Percentiles rank a stretch among this genome's conserved stretches.
Conservation (phyloP, 169 alveolate species). For the Eimeria sp. region DNA sequence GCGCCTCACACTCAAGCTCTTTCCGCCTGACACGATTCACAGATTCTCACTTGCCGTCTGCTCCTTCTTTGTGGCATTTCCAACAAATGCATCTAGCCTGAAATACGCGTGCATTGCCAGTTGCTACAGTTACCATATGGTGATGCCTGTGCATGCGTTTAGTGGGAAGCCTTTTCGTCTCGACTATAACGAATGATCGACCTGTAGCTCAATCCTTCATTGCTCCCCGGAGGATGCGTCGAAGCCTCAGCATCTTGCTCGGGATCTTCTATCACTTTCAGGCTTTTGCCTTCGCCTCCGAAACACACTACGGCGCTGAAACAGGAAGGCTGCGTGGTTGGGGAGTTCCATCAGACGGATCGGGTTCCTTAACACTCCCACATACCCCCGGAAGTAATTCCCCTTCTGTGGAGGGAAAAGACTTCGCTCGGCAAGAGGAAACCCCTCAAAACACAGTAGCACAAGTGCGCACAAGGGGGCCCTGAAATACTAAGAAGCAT, state of each 20-base stretch:
- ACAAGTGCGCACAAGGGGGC: neutral
- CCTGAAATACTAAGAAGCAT: neutral
- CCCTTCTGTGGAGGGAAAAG: neutral
- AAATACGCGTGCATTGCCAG: neutral
- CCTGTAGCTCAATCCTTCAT: neutral
- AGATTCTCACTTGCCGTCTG: too few species aligned
- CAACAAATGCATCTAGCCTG: neutral
- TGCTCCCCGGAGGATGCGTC: neutral
- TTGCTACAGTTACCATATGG: neutral
- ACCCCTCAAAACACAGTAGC: neutral
- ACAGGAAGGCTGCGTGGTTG: slow-evolving; percentile 13
- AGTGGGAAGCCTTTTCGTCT: neutral
- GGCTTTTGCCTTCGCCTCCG: neutral
- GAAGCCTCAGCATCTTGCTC: neutral
- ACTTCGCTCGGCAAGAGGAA: neutral
- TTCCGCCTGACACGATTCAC: neutral
- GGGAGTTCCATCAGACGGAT: neutral
- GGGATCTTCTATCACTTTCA: neutral
- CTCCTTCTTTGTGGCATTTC: neutral
- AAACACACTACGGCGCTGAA: neutral
- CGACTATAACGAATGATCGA: neutral
- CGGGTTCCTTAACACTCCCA: neutral
- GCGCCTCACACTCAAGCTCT: neutral
- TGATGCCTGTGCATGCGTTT: neutral
- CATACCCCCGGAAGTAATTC: neutral